Conservation (phyloP, 2,329 filamentous ascomycete genomes). For the Penicillium carneum region DNA sequence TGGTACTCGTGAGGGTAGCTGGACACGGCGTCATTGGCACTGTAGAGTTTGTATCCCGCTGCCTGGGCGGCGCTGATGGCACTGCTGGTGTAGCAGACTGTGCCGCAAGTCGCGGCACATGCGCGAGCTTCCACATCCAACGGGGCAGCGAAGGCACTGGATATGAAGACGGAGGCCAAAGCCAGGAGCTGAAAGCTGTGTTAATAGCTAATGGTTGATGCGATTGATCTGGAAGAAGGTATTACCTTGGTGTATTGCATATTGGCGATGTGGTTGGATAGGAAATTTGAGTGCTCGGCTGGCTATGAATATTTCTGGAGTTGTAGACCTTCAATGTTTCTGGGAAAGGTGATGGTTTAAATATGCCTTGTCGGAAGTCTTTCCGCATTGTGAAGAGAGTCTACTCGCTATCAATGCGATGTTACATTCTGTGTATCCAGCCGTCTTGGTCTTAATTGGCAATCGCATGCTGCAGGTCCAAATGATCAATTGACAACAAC, state of each 20-base stretch:
- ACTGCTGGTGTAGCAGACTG: slow-evolving; percentile 59
- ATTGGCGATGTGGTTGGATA: slow-evolving; percentile 16
- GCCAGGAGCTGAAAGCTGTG: slow-evolving; percentile 25
- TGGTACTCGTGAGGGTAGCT: slow-evolving; percentile 67
- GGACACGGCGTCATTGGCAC: slow-evolving; percentile 44
- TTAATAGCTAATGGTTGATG: slow-evolving; percentile 1
- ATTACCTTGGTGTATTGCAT: slow-evolving; percentile 40
- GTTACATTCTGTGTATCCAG: slow-evolving; percentile 27
- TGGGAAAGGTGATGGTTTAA: slow-evolving; percentile 9
- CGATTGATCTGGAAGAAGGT: not conserved
- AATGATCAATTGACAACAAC: not conserved
- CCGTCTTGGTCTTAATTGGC: slow-evolving; percentile 11
- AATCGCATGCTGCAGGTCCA: not conserved
- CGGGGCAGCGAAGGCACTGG: slow-evolving; percentile 38
- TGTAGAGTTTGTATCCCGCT: slow-evolving; percentile 61
- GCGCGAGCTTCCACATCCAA: slow-evolving; percentile 48
- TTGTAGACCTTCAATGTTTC: not conserved
- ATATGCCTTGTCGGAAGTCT: slow-evolving; percentile 2
- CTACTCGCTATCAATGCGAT: slow-evolving; percentile 11
- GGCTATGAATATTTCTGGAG: not conserved
- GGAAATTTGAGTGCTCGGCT: not conserved
- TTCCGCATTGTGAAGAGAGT: not conserved
- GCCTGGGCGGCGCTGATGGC: slow-evolving; percentile 60
- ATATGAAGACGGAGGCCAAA: slow-evolving; percentile 34
- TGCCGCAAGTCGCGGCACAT: slow-evolving; percentile 63